Evolutionary conservation across 176 grass and related monocot genomes (phyloP), one percentile per base, ranked within the genome.

Genomic region (Panicum miliaceum): DNA sequence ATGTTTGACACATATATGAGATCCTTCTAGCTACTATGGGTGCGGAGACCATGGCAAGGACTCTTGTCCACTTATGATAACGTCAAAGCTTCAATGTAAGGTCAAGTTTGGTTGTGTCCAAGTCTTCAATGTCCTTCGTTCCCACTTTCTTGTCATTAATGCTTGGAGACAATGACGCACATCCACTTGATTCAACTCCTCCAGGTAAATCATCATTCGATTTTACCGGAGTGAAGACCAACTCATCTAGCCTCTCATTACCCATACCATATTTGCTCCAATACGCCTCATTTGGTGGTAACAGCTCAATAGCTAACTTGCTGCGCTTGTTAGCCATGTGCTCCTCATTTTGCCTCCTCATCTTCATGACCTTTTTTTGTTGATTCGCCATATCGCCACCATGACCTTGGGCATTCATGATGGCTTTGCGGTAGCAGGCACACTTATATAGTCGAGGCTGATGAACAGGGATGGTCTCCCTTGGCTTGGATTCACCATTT

Each of bases 21-120:
- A 68, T 57, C 18, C 12, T 67, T 67, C 51, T 63, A n/a, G n/a
- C n/a, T 4, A 3, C 23, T 18, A 81, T 70, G 14, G n/a, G 0
- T 2, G 14, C 0, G 8, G 12, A 57, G 7, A 57, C 41, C 16
- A 43, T 18, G 34, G 2, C 2, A 23, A 0, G 1, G n/a, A 42
- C 36, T 68, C 37, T 12, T 4, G 14, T 6, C 12, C 11, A 18
- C 12, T 22, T 23, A 22, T 57, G 14, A 1, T 5, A 22, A 20
- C 14, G 19, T 70, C 16, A 86, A n/a, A 86, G 6, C 65, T 86
- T 86, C 42, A 79, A 63, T 14, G 84, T 71, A 52, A 85, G 64
- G 25, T 85, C 64, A n/a, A 78, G 1, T 2, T 22, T 60, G 5
- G 8, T 6, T 20, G 6, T 71, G 18, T 70, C 27, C 22, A 70